phyloP scores from a whole-genome alignment of 2,329 filamentous ascomycete genomes.

The Ophiostoma quercus region DNA sequence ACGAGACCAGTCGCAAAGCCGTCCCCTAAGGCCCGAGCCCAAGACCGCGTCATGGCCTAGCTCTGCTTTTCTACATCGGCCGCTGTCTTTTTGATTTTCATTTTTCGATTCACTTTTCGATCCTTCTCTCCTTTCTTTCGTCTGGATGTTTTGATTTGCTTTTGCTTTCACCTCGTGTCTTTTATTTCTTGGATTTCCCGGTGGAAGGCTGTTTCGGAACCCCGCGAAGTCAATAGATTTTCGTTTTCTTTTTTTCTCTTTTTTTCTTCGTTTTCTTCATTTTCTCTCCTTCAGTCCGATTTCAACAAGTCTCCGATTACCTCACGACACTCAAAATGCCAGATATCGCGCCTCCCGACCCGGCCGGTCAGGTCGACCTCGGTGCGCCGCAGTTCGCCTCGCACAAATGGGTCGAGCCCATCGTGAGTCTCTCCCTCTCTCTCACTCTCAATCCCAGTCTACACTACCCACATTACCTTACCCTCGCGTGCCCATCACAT shows the following conservation, averaged over 20 bases:
- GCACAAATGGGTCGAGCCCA: conserved; percentile 13
- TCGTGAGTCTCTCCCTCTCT: background rate
- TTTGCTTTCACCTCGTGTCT: background rate
- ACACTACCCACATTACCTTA: background rate
- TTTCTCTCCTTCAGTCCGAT: background rate
- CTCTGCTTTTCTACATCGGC: background rate
- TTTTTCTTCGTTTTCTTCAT: background rate
- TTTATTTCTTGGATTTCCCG: background rate
- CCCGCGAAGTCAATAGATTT: background rate
- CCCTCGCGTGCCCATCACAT: background rate
- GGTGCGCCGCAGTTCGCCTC: conserved; percentile 3
- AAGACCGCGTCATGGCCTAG: background rate
- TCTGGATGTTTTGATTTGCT: background rate
- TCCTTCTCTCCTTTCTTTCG: background rate
- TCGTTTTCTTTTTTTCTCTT: background rate
- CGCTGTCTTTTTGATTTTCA: background rate
- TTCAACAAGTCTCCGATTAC: background rate
- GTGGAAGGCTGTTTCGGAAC: background rate
- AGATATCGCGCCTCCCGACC: background rate
- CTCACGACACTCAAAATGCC: background rate
- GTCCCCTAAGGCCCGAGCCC: background rate
- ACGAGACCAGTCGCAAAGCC: background rate
- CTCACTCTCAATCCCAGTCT: background rate
- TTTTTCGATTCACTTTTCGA: no score
- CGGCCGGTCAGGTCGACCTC: background rate